Evolutionary conservation across 116 monocot genomes (phyloP).

Genomic region (Thalassia testudinum): DNA sequence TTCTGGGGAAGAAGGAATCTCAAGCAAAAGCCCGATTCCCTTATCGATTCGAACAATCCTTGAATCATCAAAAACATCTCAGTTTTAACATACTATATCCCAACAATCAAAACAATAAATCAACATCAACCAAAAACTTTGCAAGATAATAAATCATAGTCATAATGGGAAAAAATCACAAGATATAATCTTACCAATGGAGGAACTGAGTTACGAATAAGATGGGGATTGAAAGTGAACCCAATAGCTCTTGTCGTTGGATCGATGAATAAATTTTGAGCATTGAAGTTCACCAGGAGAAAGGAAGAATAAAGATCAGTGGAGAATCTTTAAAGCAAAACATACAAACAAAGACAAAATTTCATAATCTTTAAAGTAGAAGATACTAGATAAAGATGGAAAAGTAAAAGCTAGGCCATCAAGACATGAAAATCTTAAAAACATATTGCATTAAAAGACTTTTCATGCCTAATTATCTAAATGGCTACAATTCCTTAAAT

Average conservation of each 20-base stretch:
- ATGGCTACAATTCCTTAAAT: no score
- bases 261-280: constrained; percentile 83
- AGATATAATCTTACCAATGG: constrained; percentile 44
- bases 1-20: constrained; percentile 54
- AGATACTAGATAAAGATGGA: no score
- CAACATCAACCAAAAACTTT: not conserved
- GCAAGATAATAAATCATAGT: not conserved
- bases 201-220: constrained; percentile 41
- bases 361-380: no score
- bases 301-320: constrained; percentile 23
- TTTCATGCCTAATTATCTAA: no score
- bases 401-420: no score
- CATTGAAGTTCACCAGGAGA: constrained; percentile 43
- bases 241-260: constrained; percentile 86
- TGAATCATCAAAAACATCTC: constrained; percentile 84
- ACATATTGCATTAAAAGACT: no score
- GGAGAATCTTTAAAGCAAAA: no score
- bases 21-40: constrained; percentile 64
- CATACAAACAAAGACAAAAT: no score
- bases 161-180: not conserved
- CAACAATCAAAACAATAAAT: constrained; percentile 1
- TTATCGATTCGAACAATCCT: constrained; percentile 62
- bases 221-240: constrained; percentile 54
- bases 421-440: no score
- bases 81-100: constrained; percentile 44